Evolutionary conservation across 805 yeast genomes (phyloP), one percentile per base, ranked within the genome.

Genomic region (Candida saitoana): DNA sequence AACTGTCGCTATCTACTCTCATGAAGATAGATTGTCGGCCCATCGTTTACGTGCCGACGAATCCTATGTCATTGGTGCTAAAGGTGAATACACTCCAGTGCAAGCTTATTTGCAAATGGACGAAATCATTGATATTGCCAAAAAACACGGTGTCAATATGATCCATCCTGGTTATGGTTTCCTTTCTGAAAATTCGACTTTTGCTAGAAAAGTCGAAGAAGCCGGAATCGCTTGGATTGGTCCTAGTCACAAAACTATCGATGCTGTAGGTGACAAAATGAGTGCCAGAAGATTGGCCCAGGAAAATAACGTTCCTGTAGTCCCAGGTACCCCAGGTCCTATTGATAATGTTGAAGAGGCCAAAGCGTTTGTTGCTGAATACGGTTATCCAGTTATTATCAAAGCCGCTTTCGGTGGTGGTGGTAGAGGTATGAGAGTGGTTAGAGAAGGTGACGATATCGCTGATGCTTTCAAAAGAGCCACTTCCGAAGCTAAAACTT

Each of bases 331-430:
- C 11, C 95, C 95, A 5, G 99, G 98, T 32, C 98, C 99, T 49
- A 89, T 93, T 60, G 90, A 82, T 44, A 57, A 76, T 19, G 82
- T 82, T 18, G 82, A 74, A 43, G 88, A 91, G 56, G 98, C 98
- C 25, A 56, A 69, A 49, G 82, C 63, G 6, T 91, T 91, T 59
- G 97, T 90, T 29, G 77, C 69, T 35, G 59, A 88, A 67, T 77
- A 91, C 65, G 99, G 99, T 24, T 90, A 65, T 69, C 99, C 99
- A 6, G 98, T 93, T 38, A 91, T 91, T 67, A 89, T 91, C 69
- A 91, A 91, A 70, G 99, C 99, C 36, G 99, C 99, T 30, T 93
- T 86, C 60, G 99, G 99, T 64, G 99, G 99, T 71, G 99, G 99
- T 76, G 99, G 99, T 61, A 82, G 98, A 71, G 99, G 99, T 78